A percentile compares a stretch with the other conserved stretches of the same genome.
phyloP scores from a whole-genome alignment of 176 grass and related monocot genomes.

The Raddia guianensis region DNA sequence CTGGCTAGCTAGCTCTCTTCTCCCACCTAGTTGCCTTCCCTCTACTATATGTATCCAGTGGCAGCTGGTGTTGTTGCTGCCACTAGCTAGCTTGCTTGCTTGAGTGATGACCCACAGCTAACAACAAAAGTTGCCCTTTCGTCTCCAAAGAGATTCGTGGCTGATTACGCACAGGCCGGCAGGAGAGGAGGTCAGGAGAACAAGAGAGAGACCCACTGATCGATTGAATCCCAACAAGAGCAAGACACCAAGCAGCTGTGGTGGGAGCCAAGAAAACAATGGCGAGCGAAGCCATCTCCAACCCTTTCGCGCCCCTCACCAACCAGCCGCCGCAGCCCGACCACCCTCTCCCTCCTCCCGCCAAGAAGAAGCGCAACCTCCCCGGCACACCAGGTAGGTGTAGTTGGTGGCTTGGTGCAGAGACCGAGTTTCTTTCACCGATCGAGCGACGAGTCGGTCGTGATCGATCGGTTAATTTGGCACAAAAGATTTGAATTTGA shows the following conservation, averaged over 20 bases:
- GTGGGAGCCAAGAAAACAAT: conserved; percentile 28
- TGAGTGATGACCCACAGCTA: conserved; percentile 55
- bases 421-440: not conserved
- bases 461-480: too few relatives aligned
- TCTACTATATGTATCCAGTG: conserved; percentile 48
- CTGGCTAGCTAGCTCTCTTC: not conserved
- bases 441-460: too few relatives aligned
- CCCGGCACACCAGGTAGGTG: conserved; percentile 94
- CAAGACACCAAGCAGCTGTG: conserved; percentile 4
- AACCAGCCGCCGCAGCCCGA: conserved; percentile 43
- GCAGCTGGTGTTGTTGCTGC: conserved; percentile 31
- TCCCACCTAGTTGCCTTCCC: not conserved
- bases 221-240: conserved; percentile 4
- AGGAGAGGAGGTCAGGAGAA: not conserved
- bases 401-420: too few relatives aligned
- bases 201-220: not conserved
- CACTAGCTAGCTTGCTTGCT: conserved; percentile 45
- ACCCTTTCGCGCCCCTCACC: conserved; percentile 51
- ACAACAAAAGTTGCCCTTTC: conserved; percentile 54
- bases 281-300: conserved; percentile 64
- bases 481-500: too few relatives aligned
- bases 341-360: conserved; percentile 42
- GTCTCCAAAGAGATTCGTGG: conserved; percentile 38
- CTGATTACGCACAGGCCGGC: conserved; percentile 24
- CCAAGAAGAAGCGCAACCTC: conserved; percentile 96